Base-by-base conservation (phyloP, 164 flowering plant species). In the Vitis rotundifolia region DNA sequence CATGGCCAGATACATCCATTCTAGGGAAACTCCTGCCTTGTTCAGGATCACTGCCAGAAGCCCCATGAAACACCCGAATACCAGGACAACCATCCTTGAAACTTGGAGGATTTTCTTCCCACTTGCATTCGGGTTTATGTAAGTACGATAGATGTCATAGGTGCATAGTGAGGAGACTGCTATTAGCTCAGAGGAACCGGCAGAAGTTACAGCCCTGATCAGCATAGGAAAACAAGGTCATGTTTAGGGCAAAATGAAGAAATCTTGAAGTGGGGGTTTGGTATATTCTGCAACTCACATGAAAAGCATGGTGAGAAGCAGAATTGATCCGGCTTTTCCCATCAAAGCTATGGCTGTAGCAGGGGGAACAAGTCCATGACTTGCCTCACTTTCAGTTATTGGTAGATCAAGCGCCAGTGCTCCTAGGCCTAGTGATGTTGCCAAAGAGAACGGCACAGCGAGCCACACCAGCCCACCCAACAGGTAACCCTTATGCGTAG, bases 1-100 rank as follows among this genome's bases (percentile, higher is more conserved):
- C 97, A 81, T 91, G 51, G 99, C 97, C 11, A 92, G 87, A 68
- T 94, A 94, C 99, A 92, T 94, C 99, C 99, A 94, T 13, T 97
- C 95, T 1, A 92, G 75, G 10, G 97, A 92, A 63, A 94, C 97
- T 68, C 95, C 97, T 1, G 91, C 99, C 71, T 87, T 89, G 89
- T 94, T 94, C 49, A 92, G 82, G 44, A 91, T 81, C 6, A 91
- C 95, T 19, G 99, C 97, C 53, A 94, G 73, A 19, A 89, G 71
- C 47, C 99, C 98, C 98, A 92, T 94, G 83, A 94, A 87, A 70
- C 97, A 91, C 62, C 98, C 98, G 56, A 94, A 94, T 16, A 75
- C 79, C 8, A 94, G 79, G 68, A 94, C 77, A 2, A 89, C 86
- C 1, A 61, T 68, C 74, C 99, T 85, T 10, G 99, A 92, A 0